Base-by-base conservation (phyloP, 106 monocot species). In the Dioscorea dumetorum region DNA sequence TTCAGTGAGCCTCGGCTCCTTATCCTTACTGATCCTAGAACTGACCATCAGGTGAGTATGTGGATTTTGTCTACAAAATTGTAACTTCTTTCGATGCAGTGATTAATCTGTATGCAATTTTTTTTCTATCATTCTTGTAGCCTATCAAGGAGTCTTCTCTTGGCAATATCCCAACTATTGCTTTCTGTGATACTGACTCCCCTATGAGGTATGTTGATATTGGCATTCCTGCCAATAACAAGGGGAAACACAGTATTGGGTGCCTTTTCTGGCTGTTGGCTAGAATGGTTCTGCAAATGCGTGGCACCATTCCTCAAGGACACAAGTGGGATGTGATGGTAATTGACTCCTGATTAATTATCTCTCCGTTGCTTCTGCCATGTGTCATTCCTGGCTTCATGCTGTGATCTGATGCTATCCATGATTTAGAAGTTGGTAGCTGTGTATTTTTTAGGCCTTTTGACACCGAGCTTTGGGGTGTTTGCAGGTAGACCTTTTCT, bases 131-230 rank as follows among this genome's bases (percentile, higher is more conserved):
- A n/a, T 64, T 60, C 16, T 24, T 64, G 18, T 70, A 86, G 86
- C 86, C 88, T 62, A 88, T 88, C n/a, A 88, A 84, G 58, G 88
- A 88, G 76, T 64, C 72, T 60, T 78, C 88, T 8, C 79, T 88
- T 57, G 84, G 88, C 8, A 88, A 84, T 57, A 88, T 88, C 66
- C 84, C 88, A 12, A 88, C 84, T 4, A 84, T 88, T 70, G 88
- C 88, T 15, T 88, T 88, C 57, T 84, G 83, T 67, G 88, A 88
- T 58, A 88, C 88, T 23, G 88, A 88, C 56, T 84, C 84, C 2
- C 88, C 88, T 11, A 88, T 88, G 88, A 28, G 88, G n/a, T 79
- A 76, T 76, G 88, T 87, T 71, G 87, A 87, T 50, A 83, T 87
- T 68, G 82, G 80, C 23, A 87, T 87, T 72, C 87, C 87, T 33